phyloP scores from a whole-genome alignment of 768 basidiomycete species.

The Xerocomus potaroensis region DNA sequence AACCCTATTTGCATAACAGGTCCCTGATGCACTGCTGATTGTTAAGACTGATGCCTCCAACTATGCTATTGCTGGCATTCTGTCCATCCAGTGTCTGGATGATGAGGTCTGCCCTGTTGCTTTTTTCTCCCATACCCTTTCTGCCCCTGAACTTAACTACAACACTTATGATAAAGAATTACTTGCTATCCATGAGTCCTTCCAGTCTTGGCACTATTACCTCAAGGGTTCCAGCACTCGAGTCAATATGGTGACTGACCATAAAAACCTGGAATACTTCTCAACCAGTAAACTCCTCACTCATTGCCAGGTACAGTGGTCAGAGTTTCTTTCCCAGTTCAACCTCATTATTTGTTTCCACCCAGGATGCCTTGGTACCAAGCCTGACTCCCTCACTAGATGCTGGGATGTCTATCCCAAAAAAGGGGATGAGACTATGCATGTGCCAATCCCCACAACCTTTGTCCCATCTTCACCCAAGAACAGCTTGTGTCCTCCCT shows the following conservation, averaged over 20 bases:
- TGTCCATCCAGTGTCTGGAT: neutral
- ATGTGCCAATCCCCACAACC: too few relatives aligned
- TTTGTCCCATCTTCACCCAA: too few relatives aligned
- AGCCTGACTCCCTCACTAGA: conserved; percentile 1
- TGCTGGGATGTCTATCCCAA: conserved; percentile 2
- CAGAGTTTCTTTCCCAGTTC: too few relatives aligned
- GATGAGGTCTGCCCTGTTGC: neutral
- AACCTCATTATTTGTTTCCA: neutral
- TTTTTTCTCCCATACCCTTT: neutral
- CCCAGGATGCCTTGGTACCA: neutral
- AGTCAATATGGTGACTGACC: neutral
- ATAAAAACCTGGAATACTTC: too few relatives aligned
- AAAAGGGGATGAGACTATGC: too few relatives aligned
- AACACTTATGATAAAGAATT: neutral
- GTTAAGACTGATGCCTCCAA: neutral
- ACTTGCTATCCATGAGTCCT: neutral
- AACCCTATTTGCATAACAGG: too few relatives aligned
- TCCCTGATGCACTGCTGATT: neutral
- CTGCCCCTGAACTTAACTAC: neutral
- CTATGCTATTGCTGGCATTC: neutral
- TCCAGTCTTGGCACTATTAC: neutral
- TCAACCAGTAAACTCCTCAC: too few relatives aligned
- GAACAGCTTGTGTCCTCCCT: too few relatives aligned
- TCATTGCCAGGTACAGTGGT: too few relatives aligned
- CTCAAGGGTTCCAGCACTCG: neutral